Evolutionary conservation across 176 grass and related monocot genomes (phyloP).

Genomic region (Oryza rufipogon): DNA sequence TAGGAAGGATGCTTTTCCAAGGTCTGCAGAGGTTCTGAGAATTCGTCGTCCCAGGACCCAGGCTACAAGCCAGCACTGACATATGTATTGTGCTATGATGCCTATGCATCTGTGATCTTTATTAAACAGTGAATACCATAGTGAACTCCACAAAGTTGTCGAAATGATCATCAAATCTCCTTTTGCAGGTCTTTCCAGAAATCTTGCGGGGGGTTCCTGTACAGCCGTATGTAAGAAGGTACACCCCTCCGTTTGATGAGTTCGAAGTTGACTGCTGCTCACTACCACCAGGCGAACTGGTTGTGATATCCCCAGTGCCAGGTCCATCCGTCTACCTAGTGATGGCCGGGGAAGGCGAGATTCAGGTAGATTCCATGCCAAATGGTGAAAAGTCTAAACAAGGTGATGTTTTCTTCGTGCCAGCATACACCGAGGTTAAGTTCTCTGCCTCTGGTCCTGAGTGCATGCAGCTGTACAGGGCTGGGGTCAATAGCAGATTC

Average conservation of each 20-base stretch:
- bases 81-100: background rate
- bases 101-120: background rate
- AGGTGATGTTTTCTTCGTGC: slow-evolving; percentile 76
- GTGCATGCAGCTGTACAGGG: slow-evolving; percentile 59
- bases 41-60: background rate
- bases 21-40: background rate
- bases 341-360: slow-evolving; percentile 54
- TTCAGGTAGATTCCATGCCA: slow-evolving; percentile 36
- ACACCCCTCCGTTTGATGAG: slow-evolving; percentile 84
- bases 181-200: slow-evolving; percentile 71
- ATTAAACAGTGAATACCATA: background rate
- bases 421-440: slow-evolving; percentile 59
- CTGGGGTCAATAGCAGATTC: slow-evolving; percentile 81
- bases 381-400: slow-evolving; percentile 48
- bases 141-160: background rate
- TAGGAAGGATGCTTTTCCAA: background rate
- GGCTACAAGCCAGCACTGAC: background rate
- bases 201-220: slow-evolving; percentile 58
- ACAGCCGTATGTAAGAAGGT: slow-evolving; percentile 58
- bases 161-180: background rate
- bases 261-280: slow-evolving; percentile 77
- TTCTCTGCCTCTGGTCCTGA: slow-evolving; percentile 46
- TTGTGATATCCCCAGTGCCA: slow-evolving; percentile 56
- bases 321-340: slow-evolving; percentile 82
- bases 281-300: slow-evolving; percentile 44